Evolutionary conservation across 768 basidiomycete genomes (phyloP).

Genomic region (Daedaleopsis nitida): DNA sequence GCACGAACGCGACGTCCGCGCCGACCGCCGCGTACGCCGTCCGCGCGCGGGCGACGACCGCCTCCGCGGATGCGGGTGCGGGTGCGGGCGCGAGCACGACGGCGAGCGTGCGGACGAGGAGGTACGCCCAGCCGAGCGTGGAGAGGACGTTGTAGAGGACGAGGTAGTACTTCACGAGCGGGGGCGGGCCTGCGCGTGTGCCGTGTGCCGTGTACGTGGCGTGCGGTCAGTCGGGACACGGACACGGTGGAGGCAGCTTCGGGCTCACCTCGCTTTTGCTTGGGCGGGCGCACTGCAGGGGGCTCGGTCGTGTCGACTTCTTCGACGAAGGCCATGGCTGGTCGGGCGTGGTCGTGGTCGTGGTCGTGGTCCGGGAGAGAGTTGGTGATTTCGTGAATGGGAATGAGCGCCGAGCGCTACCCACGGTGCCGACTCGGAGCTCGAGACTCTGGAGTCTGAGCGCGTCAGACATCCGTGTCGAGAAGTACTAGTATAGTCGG

Average conservation of each 20-base stretch:
- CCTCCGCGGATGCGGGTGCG: constrained; percentile 22
- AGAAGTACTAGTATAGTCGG: too few relatives aligned
- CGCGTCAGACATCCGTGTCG: too few relatives aligned
- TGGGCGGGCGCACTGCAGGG: background rate
- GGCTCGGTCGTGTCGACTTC: constrained; percentile 16
- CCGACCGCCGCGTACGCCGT: constrained; percentile 63
- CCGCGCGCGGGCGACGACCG: constrained; percentile 53
- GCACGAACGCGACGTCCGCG: constrained; percentile 64
- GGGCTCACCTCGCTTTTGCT: constrained; percentile 5
- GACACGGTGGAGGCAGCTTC: too few relatives aligned
- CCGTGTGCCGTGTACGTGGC: background rate
- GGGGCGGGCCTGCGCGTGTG: constrained; percentile 18
- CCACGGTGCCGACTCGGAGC: too few relatives aligned
- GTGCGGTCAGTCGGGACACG: background rate
- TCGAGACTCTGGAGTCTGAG: too few relatives aligned
- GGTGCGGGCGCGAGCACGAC: constrained; percentile 39
- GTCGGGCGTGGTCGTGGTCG: background rate
- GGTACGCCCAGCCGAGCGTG: constrained; percentile 70
- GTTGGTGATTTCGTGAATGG: background rate
- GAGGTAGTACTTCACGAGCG: constrained; percentile 57
- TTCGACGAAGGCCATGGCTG: constrained; percentile 24
- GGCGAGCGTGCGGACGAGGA: constrained; percentile 58
- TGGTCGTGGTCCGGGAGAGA: background rate
- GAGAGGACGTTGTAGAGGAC: constrained; percentile 79
- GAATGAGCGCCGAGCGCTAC: background rate